Evolutionary conservation across 805 yeast species (phyloP), one percentile per base, ranked within the genome.

Genomic region (Saccharomycopsis amapae): DNA sequence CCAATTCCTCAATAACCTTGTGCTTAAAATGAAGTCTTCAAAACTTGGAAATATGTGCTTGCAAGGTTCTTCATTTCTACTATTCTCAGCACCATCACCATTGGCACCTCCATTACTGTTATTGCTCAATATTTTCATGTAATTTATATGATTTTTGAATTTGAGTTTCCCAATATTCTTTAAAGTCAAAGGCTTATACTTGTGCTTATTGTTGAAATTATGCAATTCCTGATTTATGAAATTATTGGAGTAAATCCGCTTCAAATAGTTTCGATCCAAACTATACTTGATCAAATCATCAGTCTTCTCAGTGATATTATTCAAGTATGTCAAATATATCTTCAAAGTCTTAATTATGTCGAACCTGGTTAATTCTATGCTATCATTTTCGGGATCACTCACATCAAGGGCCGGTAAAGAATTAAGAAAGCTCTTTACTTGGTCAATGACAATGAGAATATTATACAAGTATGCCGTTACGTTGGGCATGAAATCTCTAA

Each of bases 401-500:
- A 22, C 17, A n/a, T 20, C 15, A 19, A 38, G 28, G 4, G 43
- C 17, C 6, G 43, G 43, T 18, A 40, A 19, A 18, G 28, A 6
- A 7, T 18, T 17, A 13, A 40, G 13, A 23, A 40, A 40, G 7
- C 15, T n/a, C 4, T 13, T 24, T 15, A 34, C 24, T 15, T 33
- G 18, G 6, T 33, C 13, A 15, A 32, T 25, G 19, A 25, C 32
- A 30, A 41, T 41, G 3, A 41, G 17, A 5, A 41, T 5, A 41
- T 41, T 41, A 33, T 41, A 41, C 22, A 41, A 18, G 25, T 33
- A 34, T 10, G 45, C 24, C 4, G 34, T 13, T 5, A 33, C 13
- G 32, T 41, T 41, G 10, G 45, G 45, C 19, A 41, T 24, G 39
- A 22, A 35, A 23, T 41, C 22, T 5, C 20, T 3, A 4, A 41